phyloP scores from a whole-genome alignment of 2,329 filamentous ascomycete species.

The Podosphaera leucotricha region DNA sequence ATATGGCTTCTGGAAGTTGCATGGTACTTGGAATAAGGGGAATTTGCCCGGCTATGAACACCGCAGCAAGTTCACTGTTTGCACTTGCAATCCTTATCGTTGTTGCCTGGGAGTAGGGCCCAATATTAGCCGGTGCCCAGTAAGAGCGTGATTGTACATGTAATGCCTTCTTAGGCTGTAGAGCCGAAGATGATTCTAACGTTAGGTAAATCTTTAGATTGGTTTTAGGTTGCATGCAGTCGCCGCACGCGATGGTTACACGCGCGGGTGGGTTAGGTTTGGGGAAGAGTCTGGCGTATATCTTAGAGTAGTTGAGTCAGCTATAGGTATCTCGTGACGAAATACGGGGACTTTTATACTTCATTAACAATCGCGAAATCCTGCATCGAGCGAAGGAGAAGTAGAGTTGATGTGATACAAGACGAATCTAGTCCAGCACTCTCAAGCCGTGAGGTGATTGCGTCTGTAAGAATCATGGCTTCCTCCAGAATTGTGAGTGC shows the following conservation, averaged over 20 bases:
- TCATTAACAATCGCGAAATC: constrained; percentile 56
- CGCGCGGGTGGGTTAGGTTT: constrained; percentile 64
- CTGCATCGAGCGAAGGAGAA: constrained; percentile 57
- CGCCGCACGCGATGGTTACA: constrained; percentile 60
- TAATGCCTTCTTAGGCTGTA: constrained; percentile 26
- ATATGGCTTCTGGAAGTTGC: constrained; percentile 24
- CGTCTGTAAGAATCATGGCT: constrained; percentile 23
- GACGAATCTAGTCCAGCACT: constrained; percentile 17
- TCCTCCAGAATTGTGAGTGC: constrained; percentile 22
- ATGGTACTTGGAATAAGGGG: constrained; percentile 65
- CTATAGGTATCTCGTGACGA: background rate
- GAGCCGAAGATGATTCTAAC: constrained; percentile 2
- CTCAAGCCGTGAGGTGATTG: constrained; percentile 21
- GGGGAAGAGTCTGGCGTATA: constrained; percentile 54
- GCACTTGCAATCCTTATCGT: constrained; percentile 21
- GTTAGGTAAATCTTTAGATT: constrained; percentile 36
- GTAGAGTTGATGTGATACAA: constrained; percentile 30
- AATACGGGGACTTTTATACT: constrained; percentile 4
- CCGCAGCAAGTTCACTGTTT: constrained; percentile 11
- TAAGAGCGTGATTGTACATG: constrained; percentile 89
- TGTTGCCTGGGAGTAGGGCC: constrained; percentile 83
- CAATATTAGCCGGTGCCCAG: constrained; percentile 96
- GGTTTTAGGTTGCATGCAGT: constrained; percentile 32
- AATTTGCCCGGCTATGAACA: constrained; percentile 76
- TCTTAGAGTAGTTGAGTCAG: constrained; percentile 6